Percentiles rank a stretch among this genome's conserved stretches.
Conservation (phyloP, 2,329 filamentous ascomycete genomes). For the Fusarium fracticaudum region DNA sequence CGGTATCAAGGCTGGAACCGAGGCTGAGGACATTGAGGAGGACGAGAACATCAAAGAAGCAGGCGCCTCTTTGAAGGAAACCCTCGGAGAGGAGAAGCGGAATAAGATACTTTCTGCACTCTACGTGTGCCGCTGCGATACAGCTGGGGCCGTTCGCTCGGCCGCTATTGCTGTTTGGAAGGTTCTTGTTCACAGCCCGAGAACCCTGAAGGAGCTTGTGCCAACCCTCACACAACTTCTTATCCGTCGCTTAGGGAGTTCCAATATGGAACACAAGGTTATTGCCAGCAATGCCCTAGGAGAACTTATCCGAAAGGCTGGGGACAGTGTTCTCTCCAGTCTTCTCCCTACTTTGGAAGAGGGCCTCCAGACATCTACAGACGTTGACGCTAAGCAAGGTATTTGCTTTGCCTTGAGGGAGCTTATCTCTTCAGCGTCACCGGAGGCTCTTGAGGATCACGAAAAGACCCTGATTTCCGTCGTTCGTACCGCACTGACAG, state of each 20-base stretch:
- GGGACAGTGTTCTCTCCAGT: conserved; percentile 89
- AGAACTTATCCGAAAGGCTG: conserved; percentile 95
- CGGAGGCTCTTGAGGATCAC: conserved; percentile 90
- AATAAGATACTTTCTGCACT: conserved; percentile 97
- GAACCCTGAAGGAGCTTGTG: conserved; percentile 92
- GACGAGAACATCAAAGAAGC: conserved; percentile 86
- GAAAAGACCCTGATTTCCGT: conserved; percentile 96
- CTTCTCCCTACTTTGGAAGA: conserved; percentile 92
- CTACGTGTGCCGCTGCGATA: conserved; percentile 98
- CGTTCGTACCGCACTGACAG: conserved; percentile 90
- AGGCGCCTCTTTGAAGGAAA: conserved; percentile 90
- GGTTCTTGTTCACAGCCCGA: conserved; percentile 89
- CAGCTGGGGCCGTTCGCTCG: conserved; percentile 86
- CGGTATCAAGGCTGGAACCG: conserved; percentile 83
- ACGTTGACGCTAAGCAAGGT: conserved; percentile 93
- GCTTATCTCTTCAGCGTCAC: conserved; percentile 87
- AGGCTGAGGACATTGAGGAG: conserved; percentile 81
- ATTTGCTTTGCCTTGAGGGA: conserved; percentile 97
- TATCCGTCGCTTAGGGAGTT: conserved; percentile 91
- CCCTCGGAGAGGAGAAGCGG: conserved; percentile 93
- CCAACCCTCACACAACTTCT: conserved; percentile 95
- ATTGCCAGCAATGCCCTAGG: conserved; percentile 97
- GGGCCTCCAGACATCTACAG: conserved; percentile 85
- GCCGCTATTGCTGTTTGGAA: conserved; percentile 97
- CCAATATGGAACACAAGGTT: conserved; percentile 98